These are phyloP conservation scores for Cyclanthera cordifolia DNA, from an alignment of 306 rosid genomes.

Conservation along the genomic window DNA sequence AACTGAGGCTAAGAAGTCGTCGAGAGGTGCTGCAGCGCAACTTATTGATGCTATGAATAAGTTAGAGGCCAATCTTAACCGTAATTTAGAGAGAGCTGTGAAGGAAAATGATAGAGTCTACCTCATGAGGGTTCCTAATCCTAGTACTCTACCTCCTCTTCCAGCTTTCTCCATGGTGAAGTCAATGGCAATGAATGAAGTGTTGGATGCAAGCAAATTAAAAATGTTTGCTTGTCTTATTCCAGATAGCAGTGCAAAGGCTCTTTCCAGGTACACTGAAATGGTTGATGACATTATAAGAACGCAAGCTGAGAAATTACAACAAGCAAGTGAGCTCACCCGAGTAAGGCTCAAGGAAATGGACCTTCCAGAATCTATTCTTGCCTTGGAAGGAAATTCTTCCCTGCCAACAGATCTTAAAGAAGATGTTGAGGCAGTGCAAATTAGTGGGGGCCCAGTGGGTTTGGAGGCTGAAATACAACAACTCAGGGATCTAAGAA, in stretches of 20 bases:
- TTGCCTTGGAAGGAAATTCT: conserved; percentile 87
- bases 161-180: conserved; percentile 86
- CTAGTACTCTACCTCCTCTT: conserved; percentile 55
- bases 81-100: conserved; percentile 85
- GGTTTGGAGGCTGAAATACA: conserved; percentile 90
- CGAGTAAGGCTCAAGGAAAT: conserved; percentile 94
- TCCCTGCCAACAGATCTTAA: conserved; percentile 59
- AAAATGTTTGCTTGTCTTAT: conserved; percentile 90
- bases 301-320: conserved; percentile 87
- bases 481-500: conserved; percentile 84
- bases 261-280: conserved; percentile 93
- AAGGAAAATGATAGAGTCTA: conserved; percentile 98
- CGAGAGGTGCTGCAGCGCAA: conserved; percentile 77
- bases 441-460: conserved; percentile 86
- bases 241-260: conserved; percentile 87
- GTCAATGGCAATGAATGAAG: conserved; percentile 73
- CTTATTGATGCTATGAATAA: conserved; percentile 71
- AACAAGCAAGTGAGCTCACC: conserved; percentile 93
- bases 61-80: conserved; percentile 68
- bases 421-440: conserved; percentile 98
- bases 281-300: conserved; percentile 87
- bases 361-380: conserved; percentile 97
- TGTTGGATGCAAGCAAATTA: conserved; percentile 88
- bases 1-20: conserved; percentile 52
- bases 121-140: conserved; percentile 86